Evolutionary conservation across 192 early-diverging fungal species (phyloP).

Genomic region (Pilobolus umbonatus): DNA sequence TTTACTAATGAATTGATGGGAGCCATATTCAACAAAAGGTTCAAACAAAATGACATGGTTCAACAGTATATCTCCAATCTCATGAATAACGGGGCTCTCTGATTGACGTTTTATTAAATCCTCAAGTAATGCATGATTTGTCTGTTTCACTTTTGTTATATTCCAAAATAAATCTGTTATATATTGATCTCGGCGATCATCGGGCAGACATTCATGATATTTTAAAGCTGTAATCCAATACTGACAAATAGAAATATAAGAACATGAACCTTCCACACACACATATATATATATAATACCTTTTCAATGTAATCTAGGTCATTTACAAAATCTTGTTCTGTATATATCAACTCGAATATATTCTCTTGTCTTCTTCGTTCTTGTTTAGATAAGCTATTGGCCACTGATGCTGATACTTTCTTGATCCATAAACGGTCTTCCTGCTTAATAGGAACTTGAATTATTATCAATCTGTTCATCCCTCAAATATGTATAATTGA

Average conservation of each 20-base stretch:
- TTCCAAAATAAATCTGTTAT: slow-evolving; percentile 72
- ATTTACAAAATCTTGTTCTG: slow-evolving; percentile 86
- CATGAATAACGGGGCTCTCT: slow-evolving; percentile 63
- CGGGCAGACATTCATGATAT: slow-evolving; percentile 59
- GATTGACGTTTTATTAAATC: slow-evolving; percentile 63
- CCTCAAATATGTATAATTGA: not conserved
- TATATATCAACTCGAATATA: slow-evolving; percentile 89
- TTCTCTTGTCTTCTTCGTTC: slow-evolving; percentile 91
- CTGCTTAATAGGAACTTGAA: slow-evolving; percentile 20
- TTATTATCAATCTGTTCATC: not conserved
- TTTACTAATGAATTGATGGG: slow-evolving; percentile 78
- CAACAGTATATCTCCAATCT: slow-evolving; percentile 84
- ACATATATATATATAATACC: slow-evolving; percentile 29
- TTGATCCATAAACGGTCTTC: slow-evolving; percentile 75
- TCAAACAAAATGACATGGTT: slow-evolving; percentile 62
- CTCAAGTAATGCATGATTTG: slow-evolving; percentile 57
- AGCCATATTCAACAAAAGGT: slow-evolving; percentile 83
- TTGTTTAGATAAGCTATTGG: slow-evolving; percentile 60
- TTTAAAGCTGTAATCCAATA: slow-evolving; percentile 61
- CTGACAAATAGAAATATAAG: slow-evolving; percentile 14
- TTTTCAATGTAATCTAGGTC: slow-evolving; percentile 79
- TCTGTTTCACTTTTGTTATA: slow-evolving; percentile 55
- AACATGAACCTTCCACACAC: too few species aligned
- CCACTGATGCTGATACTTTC: slow-evolving; percentile 69
- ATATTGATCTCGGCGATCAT: slow-evolving; percentile 51